A percentile compares a stretch with the other conserved stretches of the same genome.
phyloP scores from a whole-genome alignment of 2,329 filamentous ascomycete genomes.

The Keithomyces neogunnii region DNA sequence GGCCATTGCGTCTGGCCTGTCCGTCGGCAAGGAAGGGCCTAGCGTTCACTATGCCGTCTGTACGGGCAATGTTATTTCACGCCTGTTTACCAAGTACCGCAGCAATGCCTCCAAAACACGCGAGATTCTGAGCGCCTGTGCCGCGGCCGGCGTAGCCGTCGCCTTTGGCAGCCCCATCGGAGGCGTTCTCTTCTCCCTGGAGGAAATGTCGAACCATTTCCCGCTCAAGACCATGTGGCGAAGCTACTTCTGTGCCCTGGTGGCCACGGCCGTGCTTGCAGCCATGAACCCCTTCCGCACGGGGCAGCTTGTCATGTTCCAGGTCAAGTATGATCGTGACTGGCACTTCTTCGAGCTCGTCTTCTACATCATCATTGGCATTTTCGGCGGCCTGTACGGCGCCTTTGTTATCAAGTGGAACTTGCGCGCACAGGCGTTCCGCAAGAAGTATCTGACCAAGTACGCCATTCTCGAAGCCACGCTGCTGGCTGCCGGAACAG shows the following conservation, averaged over 20 bases:
- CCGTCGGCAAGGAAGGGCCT: conserved; percentile 93
- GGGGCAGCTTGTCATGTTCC: conserved; percentile 98
- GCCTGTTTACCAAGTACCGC: conserved; percentile 86
- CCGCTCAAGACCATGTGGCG: conserved; percentile 96
- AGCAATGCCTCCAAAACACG: conserved; percentile 88
- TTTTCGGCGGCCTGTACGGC: conserved; percentile 91
- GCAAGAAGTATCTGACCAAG: conserved; percentile 80
- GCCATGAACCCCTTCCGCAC: conserved; percentile 98
- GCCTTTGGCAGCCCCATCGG: conserved; percentile 97
- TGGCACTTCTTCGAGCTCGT: conserved; percentile 98
- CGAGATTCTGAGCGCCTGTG: conserved; percentile 90
- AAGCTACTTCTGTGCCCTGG: conserved; percentile 94
- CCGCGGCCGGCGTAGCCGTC: conserved; percentile 89
- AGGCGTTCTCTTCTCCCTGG: conserved; percentile 89
- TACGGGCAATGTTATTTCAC: conserved; percentile 91
- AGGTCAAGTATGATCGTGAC: conserved; percentile 86
- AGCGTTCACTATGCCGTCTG: conserved; percentile 99
- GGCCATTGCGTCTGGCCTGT: conserved; percentile 87
- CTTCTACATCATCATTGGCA: conserved; percentile 84
- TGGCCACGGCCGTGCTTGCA: conserved; percentile 84
- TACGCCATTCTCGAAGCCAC: conserved; percentile 85
- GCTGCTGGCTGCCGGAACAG: conserved; percentile 72
- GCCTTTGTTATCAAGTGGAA: conserved; percentile 99
- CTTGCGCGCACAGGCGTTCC: conserved; percentile 78
- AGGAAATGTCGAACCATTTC: conserved; percentile 97